Percentiles rank a stretch among this genome's conserved stretches.
phyloP scores from a whole-genome alignment of 2,329 filamentous ascomycete genomes.

The Paradendryphiella salina region DNA sequence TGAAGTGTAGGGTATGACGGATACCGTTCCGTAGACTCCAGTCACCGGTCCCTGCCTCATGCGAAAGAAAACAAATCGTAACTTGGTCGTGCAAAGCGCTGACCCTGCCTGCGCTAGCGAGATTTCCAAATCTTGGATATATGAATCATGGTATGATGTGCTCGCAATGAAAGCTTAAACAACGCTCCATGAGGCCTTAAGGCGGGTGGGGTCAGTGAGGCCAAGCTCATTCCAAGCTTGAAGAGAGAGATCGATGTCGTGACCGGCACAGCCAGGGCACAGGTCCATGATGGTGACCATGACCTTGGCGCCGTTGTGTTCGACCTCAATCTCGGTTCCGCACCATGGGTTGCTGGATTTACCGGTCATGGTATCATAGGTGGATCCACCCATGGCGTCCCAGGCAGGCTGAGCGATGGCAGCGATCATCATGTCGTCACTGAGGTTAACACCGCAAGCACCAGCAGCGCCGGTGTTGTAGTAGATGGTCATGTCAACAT shows the following conservation, averaged over 20 bases:
- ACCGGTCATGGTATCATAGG: conserved; percentile 38
- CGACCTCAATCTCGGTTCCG: conserved; percentile 39
- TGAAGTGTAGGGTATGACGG: not conserved
- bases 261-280: conserved; percentile 40
- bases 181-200: conserved; percentile 34
- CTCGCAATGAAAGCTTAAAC: conserved; percentile 25
- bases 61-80: conserved; percentile 34
- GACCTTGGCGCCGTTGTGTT: conserved; percentile 36
- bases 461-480: conserved; percentile 33
- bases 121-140: conserved; percentile 35
- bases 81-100: conserved; percentile 48
- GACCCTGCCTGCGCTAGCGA: conserved; percentile 47
- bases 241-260: conserved; percentile 39
- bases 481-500: conserved; percentile 44
- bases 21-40: conserved; percentile 26
- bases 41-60: conserved; percentile 28
- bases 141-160: conserved; percentile 24
- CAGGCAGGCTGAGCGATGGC: conserved; percentile 36
- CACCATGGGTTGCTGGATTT: conserved; percentile 42
- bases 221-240: conserved; percentile 37
- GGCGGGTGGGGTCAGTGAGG: conserved; percentile 27
- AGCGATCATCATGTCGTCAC: conserved; percentile 31
- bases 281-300: conserved; percentile 39
- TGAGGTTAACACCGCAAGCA: conserved; percentile 37
- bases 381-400: conserved; percentile 28